A percentile compares a stretch with the other conserved stretches of the same genome.
Conservation (phyloP, 208 protist species). For the Leishmania gerbilli region DNA sequence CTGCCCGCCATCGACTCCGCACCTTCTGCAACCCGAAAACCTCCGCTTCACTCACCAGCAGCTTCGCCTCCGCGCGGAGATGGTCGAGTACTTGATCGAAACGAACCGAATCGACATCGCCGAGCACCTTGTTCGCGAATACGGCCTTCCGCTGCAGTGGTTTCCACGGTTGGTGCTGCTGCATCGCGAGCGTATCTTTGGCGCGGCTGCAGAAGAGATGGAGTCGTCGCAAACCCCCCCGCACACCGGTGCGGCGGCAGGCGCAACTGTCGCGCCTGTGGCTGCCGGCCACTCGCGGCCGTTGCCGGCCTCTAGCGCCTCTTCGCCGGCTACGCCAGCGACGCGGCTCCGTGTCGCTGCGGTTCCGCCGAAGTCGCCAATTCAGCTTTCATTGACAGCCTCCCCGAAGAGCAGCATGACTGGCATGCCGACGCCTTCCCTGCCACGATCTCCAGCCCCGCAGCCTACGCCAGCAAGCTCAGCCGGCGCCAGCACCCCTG, state of each 20-base stretch:
- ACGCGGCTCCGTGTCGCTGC: conserved; percentile 9
- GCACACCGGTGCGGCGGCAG: neutral
- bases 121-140: conserved; percentile 54
- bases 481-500: conserved; percentile 1
- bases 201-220: neutral
- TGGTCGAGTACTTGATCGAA: conserved; percentile 80
- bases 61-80: conserved; percentile 70
- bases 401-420: neutral
- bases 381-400: conserved; percentile 13
- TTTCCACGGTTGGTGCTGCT: conserved; percentile 62
- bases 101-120: conserved; percentile 65
- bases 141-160: conserved; percentile 71
- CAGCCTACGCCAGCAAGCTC: neutral
- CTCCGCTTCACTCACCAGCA: conserved; percentile 43
- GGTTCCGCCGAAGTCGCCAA: conserved; percentile 21
- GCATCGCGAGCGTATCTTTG: conserved; percentile 22
- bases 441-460: neutral
- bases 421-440: neutral
- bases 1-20: conserved; percentile 59
- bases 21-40: conserved; percentile 53
- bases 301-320: conserved; percentile 13
- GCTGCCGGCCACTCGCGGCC: conserved; percentile 1
- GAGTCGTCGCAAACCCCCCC: neutral
- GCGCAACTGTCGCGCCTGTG: neutral
- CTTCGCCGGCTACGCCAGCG: conserved; percentile 23